Evolutionary conservation across 2,329 filamentous ascomycete species (phyloP), one percentile per base, ranked within the genome.

Genomic region (Penicillium sp.): DNA sequence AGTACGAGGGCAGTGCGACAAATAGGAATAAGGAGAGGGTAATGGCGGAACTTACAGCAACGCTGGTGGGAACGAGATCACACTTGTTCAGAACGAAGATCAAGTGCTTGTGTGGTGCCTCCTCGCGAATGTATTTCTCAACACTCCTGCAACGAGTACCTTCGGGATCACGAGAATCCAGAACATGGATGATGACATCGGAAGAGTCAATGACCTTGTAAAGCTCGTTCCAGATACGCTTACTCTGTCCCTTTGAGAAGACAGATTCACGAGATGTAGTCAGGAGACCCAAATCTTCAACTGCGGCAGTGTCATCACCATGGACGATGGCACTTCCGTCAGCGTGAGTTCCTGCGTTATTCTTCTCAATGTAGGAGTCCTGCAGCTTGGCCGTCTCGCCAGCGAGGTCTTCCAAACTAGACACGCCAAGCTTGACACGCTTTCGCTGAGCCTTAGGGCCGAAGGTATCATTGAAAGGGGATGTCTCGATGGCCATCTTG

Each of bases 201-300:
- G 88, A 93, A 3, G 89, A 95, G 72, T 96, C 92, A 54, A 96
- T 93, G 63, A 93, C 90, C 73, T 95, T 95, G 78, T 93, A 87
- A 36, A 97, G 75, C 69, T 99, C 92, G 73, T 97, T 97, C 91
- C 89, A 95, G 60, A 95, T 95, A 58, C 93, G 81, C 73, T 95
- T 95, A 65, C 86, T 92, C 70, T 95, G 91, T 14, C 93, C 93
- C 74, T 97, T 97, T 61, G 81, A 86, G 72, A 97, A 97, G 52
- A 97, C 88, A 33, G 91, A 85, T 67, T 92, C 88, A 59, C 84
- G 80, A n/a, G 87, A 84, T 62, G 82, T 81, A 6, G 82, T 77
- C 12, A 58, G 50, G 10, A 46, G 50, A 35, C 47, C 54, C 47
- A 71, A 65, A 30, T 75, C 72, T 22, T 71, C 46, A 2, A 0